phyloP scores from a whole-genome alignment of 345 rosid genomes.

The Anastatica hierochuntica region DNA sequence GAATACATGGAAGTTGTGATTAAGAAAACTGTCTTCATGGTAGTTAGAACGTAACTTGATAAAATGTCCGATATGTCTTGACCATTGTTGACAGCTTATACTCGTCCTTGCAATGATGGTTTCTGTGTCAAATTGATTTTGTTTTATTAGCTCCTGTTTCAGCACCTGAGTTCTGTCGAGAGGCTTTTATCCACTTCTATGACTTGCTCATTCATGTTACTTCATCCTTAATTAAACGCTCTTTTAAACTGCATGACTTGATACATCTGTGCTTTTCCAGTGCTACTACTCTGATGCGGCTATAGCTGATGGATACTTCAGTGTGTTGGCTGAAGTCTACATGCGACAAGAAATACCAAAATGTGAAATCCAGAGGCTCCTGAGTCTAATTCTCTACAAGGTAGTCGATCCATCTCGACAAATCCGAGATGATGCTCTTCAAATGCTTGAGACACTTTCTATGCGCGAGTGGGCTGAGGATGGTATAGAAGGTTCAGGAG shows the following conservation, averaged over 20 bases:
- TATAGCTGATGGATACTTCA: neutral
- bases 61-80: constrained; percentile 3
- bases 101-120: neutral
- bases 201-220: neutral
- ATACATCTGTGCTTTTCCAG: neutral
- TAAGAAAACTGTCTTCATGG: neutral
- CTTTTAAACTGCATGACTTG: too few relatives aligned
- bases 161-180: constrained; percentile 7
- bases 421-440: constrained; percentile 98
- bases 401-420: constrained; percentile 97
- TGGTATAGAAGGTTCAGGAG: constrained; percentile 81
- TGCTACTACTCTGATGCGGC: neutral
- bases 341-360: constrained; percentile 98
- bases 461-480: constrained; percentile 98
- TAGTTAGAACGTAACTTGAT: neutral
- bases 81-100: constrained; percentile 1
- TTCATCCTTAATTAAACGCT: neutral
- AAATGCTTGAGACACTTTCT: constrained; percentile 98
- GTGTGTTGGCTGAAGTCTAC: constrained; percentile 42
- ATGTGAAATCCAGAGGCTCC: constrained; percentile 90
- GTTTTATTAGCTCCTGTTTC: constrained; percentile 2
- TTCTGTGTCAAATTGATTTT: neutral
- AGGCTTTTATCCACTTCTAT: constrained; percentile 10
- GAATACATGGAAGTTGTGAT: constrained; percentile 3
- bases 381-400: constrained; percentile 94